phyloP scores from a whole-genome alignment of 1,284 basidiomycete species.

The Hemileia vastatrix region DNA sequence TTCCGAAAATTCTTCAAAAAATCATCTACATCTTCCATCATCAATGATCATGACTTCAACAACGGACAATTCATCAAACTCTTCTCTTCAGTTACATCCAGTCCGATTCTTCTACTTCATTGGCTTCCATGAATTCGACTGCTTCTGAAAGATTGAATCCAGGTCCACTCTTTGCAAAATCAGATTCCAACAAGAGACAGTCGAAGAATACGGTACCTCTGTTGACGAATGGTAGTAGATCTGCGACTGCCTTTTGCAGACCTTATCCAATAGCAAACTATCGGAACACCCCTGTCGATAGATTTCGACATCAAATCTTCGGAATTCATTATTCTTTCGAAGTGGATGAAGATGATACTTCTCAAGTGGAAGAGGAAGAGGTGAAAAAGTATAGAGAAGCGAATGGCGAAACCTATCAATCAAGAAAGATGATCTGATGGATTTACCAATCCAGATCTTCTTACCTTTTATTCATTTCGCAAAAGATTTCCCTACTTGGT shows the following conservation, averaged over 20 bases:
- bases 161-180: slow-evolving; percentile 19
- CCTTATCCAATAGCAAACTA: slow-evolving; percentile 65
- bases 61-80: not conserved
- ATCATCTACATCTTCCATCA: not conserved
- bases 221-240: slow-evolving; percentile 56
- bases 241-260: slow-evolving; percentile 68
- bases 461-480: slow-evolving; percentile 36
- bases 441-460: slow-evolving; percentile 34
- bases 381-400: not conserved
- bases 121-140: too few relatives aligned
- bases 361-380: too few relatives aligned
- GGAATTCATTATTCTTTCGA: slow-evolving; percentile 58
- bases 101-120: slow-evolving; percentile 24
- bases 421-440: not conserved
- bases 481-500: slow-evolving; percentile 25
- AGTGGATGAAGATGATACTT: slow-evolving; percentile 51
- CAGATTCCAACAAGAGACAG: slow-evolving; percentile 38
- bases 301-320: slow-evolving; percentile 67
- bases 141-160: slow-evolving; percentile 1
- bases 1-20: not conserved
- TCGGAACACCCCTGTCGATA: slow-evolving; percentile 55
- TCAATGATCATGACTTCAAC: not conserved
- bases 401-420: not conserved
- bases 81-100: slow-evolving; percentile 2
- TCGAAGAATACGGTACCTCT: not conserved